A percentile compares a stretch with the other conserved stretches of the same genome.
phyloP scores from a whole-genome alignment of 2,329 filamentous ascomycete genomes.

The Phyllosticta capitalensis region DNA sequence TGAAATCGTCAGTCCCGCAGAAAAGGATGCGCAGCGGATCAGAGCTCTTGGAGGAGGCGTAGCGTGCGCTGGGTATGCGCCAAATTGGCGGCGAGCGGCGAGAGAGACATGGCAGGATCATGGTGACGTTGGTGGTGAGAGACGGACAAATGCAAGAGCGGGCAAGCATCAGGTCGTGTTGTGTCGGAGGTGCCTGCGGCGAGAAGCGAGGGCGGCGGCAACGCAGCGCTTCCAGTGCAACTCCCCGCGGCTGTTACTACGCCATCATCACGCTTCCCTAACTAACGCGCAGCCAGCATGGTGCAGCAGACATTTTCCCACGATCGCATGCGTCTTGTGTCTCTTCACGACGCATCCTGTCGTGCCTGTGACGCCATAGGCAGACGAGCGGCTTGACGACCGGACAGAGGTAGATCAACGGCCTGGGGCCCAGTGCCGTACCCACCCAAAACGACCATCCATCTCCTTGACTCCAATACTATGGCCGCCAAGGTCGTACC shows the following conservation, averaged over 20 bases:
- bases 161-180: neutral
- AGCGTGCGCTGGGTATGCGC: conserved; percentile 5
- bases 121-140: neutral
- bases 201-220: neutral
- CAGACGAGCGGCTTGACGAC: neutral
- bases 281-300: neutral
- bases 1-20: conserved; percentile 89
- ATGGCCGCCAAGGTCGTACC: conserved; percentile 46
- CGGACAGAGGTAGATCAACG: neutral
- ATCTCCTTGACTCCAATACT: neutral
- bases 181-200: neutral
- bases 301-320: neutral
- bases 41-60: conserved; percentile 11
- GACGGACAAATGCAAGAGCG: neutral
- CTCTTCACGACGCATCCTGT: neutral
- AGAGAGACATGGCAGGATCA: neutral
- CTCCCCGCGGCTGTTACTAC: neutral
- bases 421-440: neutral
- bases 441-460: neutral
- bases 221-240: neutral
- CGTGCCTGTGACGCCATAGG: neutral
- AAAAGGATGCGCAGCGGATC: conserved; percentile 73
- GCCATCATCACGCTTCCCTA: neutral
- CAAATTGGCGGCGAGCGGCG: neutral
- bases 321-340: neutral